Percentiles rank a stretch among this genome's conserved stretches.
phyloP scores from a whole-genome alignment of 2,329 filamentous ascomycete species.

The Fusarium brevicatenulatum region DNA sequence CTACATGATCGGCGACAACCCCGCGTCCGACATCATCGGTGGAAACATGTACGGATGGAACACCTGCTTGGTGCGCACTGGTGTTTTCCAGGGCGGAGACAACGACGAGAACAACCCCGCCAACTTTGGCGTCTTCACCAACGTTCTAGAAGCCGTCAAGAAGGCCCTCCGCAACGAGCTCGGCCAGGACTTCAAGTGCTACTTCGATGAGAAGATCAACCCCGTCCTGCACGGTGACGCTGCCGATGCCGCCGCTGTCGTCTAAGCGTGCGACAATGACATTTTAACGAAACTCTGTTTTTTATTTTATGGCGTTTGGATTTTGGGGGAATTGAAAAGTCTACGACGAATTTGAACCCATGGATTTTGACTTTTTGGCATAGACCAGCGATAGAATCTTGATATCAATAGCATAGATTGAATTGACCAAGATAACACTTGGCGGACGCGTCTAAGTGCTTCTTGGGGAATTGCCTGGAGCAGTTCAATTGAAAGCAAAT shows the following conservation, averaged over 20 bases:
- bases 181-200: conserved; percentile 78
- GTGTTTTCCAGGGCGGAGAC: conserved; percentile 80
- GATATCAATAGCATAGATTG: conserved; percentile 40
- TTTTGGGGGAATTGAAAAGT: conserved; percentile 21
- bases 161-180: conserved; percentile 73
- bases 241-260: conserved; percentile 40
- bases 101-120: conserved; percentile 82
- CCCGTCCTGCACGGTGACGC: conserved; percentile 64
- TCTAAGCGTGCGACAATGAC: conserved; percentile 15
- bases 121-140: conserved; percentile 79
- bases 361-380: conserved; percentile 27
- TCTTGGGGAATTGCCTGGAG: conserved; percentile 32
- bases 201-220: conserved; percentile 77
- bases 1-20: conserved; percentile 91
- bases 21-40: conserved; percentile 58
- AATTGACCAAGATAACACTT: neutral
- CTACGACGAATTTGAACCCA: conserved; percentile 29
- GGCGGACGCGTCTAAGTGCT: neutral
- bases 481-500: conserved; percentile 40
- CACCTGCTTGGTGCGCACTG: conserved; percentile 80
- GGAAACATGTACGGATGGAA: conserved; percentile 88
- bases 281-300: conserved; percentile 16
- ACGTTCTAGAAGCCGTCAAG: conserved; percentile 76
- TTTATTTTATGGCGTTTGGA: conserved; percentile 25
- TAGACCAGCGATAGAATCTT: conserved; percentile 40